Percentiles rank a stretch among this genome's conserved stretches.
Evolutionary conservation across 805 yeast genomes (phyloP).

Genomic region (Candida glaebosa): DNA sequence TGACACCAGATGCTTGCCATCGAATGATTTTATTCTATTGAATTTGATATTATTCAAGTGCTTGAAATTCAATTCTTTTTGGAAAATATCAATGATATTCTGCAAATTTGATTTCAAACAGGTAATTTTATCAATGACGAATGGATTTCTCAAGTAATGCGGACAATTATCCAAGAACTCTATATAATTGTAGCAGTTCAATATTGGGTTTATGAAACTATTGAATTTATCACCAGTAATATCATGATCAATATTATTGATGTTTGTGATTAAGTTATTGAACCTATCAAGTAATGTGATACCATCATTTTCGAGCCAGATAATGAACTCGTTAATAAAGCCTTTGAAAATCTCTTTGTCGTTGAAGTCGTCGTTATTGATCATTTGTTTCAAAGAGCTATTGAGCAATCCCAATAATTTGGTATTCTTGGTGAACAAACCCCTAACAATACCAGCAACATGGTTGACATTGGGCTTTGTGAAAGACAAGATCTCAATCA

Average conservation of each 20-base stretch:
- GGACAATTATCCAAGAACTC: constrained; percentile 23
- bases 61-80: constrained; percentile 12
- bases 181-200: constrained; percentile 27
- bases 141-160: constrained; percentile 33
- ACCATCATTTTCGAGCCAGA: constrained; percentile 37
- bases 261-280: constrained; percentile 9
- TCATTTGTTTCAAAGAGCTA: constrained; percentile 11
- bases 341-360: constrained; percentile 29
- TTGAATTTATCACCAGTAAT: constrained; percentile 13
- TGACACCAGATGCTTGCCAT: constrained; percentile 23
- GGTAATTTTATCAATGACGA: constrained; percentile 29
- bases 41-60: constrained; percentile 32
- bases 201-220: constrained; percentile 27
- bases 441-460: constrained; percentile 33
- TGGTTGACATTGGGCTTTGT: constrained; percentile 28
- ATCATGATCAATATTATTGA: constrained; percentile 6
- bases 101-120: constrained; percentile 13
- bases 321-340: constrained; percentile 35
- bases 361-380: constrained; percentile 12
- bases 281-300: constrained; percentile 33
- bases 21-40: constrained; percentile 20
- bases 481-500: constrained; percentile 32
- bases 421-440: constrained; percentile 37
- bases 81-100: constrained; percentile 15
- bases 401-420: constrained; percentile 22